phyloP scores from a whole-genome alignment of 139 green algal species.

The Zygnema circumcarinatum region DNA sequence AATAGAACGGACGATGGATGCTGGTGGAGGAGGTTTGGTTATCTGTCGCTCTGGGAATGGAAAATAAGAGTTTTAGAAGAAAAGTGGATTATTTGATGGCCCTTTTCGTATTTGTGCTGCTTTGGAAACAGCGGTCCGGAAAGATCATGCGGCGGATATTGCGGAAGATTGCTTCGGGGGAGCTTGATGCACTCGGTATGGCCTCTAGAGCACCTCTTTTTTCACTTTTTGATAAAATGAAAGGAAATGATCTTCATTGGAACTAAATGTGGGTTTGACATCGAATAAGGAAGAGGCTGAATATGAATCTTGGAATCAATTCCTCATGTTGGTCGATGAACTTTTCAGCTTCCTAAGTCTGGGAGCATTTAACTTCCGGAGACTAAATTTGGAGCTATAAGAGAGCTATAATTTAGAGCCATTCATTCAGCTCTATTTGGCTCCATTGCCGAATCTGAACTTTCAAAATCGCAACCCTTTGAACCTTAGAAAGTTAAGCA shows the following conservation, averaged over 20 bases:
- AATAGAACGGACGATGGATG: no score
- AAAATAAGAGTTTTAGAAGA: no score
- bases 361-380: background rate
- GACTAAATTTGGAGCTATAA: background rate
- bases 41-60: no score
- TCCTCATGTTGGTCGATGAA: background rate
- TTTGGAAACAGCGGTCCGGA: slow-evolving; percentile 69
- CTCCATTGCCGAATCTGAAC: no score
- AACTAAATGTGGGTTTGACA: background rate
- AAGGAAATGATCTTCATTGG: background rate
- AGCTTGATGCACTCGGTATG: slow-evolving; percentile 67
- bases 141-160: slow-evolving; percentile 91
- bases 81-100: no score
- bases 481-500: no score
- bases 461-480: no score
- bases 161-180: slow-evolving; percentile 73
- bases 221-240: background rate
- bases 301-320: background rate
- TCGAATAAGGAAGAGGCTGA: background rate
- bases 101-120: no score
- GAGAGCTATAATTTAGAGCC: no score
- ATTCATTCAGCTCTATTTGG: no score
- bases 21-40: no score
- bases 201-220: background rate
- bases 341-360: background rate